phyloP scores from a whole-genome alignment of 495 filamentous ascomycete genomes.

The Trichoderma reesei region DNA sequence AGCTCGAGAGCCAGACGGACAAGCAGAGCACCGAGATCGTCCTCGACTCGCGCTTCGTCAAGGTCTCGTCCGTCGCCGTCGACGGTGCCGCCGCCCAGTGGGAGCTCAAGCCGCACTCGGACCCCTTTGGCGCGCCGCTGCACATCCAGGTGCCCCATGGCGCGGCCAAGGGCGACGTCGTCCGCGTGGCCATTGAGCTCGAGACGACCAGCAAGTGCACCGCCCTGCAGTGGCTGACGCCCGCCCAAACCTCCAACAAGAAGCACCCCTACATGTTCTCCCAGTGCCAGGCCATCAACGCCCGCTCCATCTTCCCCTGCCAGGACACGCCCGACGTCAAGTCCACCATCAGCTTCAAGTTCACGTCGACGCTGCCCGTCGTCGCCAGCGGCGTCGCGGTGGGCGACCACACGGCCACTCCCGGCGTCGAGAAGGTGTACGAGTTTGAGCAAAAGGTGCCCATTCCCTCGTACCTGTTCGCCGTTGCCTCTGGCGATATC shows the following conservation, averaged over 20 bases:
- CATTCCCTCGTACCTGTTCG: slow-evolving; percentile 90
- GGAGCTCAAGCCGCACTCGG: slow-evolving; percentile 55
- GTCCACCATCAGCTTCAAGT: slow-evolving; percentile 77
- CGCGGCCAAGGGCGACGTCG: slow-evolving; percentile 47
- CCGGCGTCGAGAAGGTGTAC: slow-evolving; percentile 35
- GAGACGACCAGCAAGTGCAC: slow-evolving; percentile 70
- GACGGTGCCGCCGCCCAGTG: slow-evolving; percentile 48
- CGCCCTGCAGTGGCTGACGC: slow-evolving; percentile 82
- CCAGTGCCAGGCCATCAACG: slow-evolving; percentile 95
- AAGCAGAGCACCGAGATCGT: slow-evolving; percentile 62
- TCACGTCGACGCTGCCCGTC: slow-evolving; percentile 77
- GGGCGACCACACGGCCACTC: slow-evolving; percentile 23
- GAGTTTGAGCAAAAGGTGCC: slow-evolving; percentile 81
- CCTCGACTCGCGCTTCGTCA: slow-evolving; percentile 76
- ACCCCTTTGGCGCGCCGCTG: slow-evolving; percentile 73
- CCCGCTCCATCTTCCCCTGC: slow-evolving; percentile 85
- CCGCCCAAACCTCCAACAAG: slow-evolving; percentile 83
- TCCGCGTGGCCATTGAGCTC: slow-evolving; percentile 51
- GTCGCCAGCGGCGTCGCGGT: slow-evolving; percentile 76
- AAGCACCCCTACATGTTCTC: slow-evolving; percentile 96
- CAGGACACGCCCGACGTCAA: slow-evolving; percentile 97
- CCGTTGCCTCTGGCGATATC: slow-evolving; percentile 83
- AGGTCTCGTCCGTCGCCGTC: slow-evolving; percentile 57
- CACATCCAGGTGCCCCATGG: slow-evolving; percentile 58
- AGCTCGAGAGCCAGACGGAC: slow-evolving; percentile 62